Percentiles rank a stretch among this genome's conserved stretches.
These are phyloP conservation scores for Saccharomycopsis fibuligera DNA, from an alignment of 805 yeast genomes.

Conservation along the genomic window DNA sequence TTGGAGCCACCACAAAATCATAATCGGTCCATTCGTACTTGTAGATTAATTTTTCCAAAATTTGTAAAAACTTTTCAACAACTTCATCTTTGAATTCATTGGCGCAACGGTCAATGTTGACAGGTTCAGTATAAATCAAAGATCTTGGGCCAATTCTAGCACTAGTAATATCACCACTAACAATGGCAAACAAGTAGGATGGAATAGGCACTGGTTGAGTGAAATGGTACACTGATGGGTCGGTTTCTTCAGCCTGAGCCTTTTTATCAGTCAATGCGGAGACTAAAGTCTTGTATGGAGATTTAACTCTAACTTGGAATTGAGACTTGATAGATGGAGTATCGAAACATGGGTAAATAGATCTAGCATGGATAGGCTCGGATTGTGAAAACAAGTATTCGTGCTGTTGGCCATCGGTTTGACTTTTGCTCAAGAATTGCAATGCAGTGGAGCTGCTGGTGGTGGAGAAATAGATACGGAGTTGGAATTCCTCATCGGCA, in stretches of 20 bases:
- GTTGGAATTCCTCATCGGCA: conserved; percentile 21
- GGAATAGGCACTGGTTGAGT: conserved; percentile 81
- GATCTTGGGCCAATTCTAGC: conserved; percentile 83
- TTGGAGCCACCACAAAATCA: conserved; percentile 75
- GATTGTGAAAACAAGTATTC: conserved; percentile 83
- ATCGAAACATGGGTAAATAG: conserved; percentile 84
- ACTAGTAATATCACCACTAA: conserved; percentile 68
- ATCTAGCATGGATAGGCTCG: conserved; percentile 86
- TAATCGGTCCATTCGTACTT: conserved; percentile 81
- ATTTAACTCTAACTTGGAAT: conserved; percentile 49
- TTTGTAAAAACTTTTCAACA: conserved; percentile 68
- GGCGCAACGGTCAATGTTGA: conserved; percentile 57
- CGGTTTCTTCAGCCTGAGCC: conserved; percentile 20
- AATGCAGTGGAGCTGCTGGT: conserved; percentile 75
- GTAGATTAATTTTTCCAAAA: conserved; percentile 72
- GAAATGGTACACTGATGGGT: conserved; percentile 38
- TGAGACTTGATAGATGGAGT: conserved; percentile 79
- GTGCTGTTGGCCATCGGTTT: conserved; percentile 62
- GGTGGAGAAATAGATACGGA: conserved; percentile 55
- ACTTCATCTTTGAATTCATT: conserved; percentile 73
- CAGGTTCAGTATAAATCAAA: conserved; percentile 72
- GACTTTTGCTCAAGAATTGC: conserved; percentile 73
- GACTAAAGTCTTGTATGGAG: conserved; percentile 65
- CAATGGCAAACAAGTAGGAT: conserved; percentile 75
- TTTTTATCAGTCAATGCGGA: conserved; percentile 50